Evolutionary conservation across 2,329 filamentous ascomycete genomes (phyloP).

Genomic region (Alternaria atra): DNA sequence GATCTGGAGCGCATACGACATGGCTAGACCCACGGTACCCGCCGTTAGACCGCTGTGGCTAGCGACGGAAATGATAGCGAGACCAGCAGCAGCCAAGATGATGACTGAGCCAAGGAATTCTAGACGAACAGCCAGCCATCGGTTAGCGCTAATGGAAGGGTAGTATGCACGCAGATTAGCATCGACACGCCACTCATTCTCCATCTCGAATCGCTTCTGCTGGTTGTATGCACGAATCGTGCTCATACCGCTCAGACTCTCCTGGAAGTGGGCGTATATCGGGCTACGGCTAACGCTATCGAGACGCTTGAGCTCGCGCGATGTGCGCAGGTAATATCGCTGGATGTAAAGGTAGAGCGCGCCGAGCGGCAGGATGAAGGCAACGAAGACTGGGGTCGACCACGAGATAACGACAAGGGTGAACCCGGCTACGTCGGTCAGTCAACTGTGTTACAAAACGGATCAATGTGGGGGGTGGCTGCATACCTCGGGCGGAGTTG

Average conservation of each 20-base stretch:
- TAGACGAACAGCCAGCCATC: conserved; percentile 93
- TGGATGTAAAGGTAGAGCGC: conserved; percentile 91
- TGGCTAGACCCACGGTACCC: conserved; percentile 87
- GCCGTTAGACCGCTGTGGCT: conserved; percentile 69
- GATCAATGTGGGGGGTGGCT: conserved; percentile 21
- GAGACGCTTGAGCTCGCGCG: conserved; percentile 92
- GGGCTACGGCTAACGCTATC: conserved; percentile 96
- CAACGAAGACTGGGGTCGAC: conserved; percentile 80
- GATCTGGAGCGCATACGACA: conserved; percentile 98
- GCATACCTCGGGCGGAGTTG: conserved; percentile 59
- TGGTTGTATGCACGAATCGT: conserved; percentile 96
- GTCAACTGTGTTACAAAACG: conserved; percentile 28
- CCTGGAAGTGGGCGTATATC: conserved; percentile 98
- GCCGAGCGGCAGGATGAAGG: conserved; percentile 81
- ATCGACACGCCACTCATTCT: conserved; percentile 98
- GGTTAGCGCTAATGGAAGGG: conserved; percentile 86
- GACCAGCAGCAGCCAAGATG: conserved; percentile 84
- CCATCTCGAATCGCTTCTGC: conserved; percentile 83
- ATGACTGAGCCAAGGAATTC: conserved; percentile 96
- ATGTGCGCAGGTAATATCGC: conserved; percentile 95
- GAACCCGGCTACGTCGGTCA: conserved; percentile 64
- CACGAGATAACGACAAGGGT: conserved; percentile 86
- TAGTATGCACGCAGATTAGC: conserved; percentile 94
- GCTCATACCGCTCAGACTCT: conserved; percentile 90
- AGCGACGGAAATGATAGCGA: conserved; percentile 82